These are phyloP conservation scores for Triglochin maritima DNA, from an alignment of 106 monocot genomes.

Conservation along the genomic window DNA sequence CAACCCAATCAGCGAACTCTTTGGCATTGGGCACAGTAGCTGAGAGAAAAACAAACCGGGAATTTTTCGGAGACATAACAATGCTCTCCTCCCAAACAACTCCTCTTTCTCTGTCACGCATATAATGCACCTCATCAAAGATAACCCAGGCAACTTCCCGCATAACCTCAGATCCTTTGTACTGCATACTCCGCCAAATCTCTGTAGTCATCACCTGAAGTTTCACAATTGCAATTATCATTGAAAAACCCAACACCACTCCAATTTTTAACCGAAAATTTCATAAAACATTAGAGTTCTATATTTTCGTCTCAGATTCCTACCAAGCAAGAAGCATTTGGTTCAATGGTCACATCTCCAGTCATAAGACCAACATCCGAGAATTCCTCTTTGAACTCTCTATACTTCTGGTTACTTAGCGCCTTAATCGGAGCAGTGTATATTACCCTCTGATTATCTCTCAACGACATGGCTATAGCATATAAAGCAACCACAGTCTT, in stretches of 20 bases:
- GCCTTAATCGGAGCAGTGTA: conserved; percentile 99
- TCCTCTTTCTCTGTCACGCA: conserved; percentile 94
- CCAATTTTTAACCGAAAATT: neutral
- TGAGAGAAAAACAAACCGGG: conserved; percentile 90
- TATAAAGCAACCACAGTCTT: conserved; percentile 93
- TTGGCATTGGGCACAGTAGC: conserved; percentile 98
- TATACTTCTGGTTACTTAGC: conserved; percentile 94
- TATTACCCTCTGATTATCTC: conserved; percentile 77
- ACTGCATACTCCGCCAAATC: conserved; percentile 98
- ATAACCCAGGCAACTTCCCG: conserved; percentile 95
- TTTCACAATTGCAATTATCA: neutral
- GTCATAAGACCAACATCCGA: conserved; percentile 97
- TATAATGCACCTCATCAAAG: conserved; percentile 97
- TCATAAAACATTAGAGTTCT: no score
- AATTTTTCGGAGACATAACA: conserved; percentile 93
- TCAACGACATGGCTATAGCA: conserved; percentile 89
- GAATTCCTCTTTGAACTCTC: conserved; percentile 96
- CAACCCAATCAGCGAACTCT: conserved; percentile 98
- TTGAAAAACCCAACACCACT: neutral
- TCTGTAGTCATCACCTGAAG: conserved; percentile 96
- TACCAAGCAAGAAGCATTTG: conserved; percentile 97
- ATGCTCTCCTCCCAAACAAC: conserved; percentile 99
- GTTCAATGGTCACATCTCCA: conserved; percentile 93
- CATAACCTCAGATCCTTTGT: conserved; percentile 90
- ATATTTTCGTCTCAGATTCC: neutral